Conservation (phyloP, 2,329 filamentous ascomycete genomes). For the Huntiella savannae region DNA sequence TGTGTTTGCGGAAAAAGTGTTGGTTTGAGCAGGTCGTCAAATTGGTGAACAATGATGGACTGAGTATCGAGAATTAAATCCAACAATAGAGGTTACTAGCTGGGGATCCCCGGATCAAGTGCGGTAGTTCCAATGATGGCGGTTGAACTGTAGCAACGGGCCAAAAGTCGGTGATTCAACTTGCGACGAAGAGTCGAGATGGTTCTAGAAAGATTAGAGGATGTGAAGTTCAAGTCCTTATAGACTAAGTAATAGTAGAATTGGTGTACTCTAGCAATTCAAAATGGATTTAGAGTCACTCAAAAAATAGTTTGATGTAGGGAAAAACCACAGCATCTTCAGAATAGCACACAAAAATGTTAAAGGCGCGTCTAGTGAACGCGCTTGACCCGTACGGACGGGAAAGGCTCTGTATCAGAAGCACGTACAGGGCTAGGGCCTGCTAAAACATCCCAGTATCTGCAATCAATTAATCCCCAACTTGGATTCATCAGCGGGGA, state of each 20-base stretch:
- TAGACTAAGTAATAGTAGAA: background rate
- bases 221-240: background rate
- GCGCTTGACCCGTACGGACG: background rate
- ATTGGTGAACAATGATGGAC: too few species aligned
- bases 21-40: too few species aligned
- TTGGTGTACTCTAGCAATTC: background rate
- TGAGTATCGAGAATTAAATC: too few species aligned
- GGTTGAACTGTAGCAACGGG: too few species aligned
- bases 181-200: background rate
- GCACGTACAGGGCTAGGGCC: too few species aligned
- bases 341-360: background rate
- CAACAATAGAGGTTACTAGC: too few species aligned
- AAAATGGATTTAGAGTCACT: background rate
- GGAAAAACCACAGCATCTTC: background rate
- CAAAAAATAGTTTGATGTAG: background rate
- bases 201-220: background rate
- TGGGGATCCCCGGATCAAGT: too few species aligned
- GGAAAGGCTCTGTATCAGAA: background rate
- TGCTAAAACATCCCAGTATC: too few species aligned
- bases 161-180: background rate
- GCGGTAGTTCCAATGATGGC: too few species aligned
- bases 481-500: too few species aligned
- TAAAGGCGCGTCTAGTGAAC: slow-evolving; percentile 2
- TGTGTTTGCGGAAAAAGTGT: background rate
- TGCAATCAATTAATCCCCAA: too few species aligned